Base-by-base conservation (phyloP, 2,329 filamentous ascomycete species). In the Metarhizium album region DNA sequence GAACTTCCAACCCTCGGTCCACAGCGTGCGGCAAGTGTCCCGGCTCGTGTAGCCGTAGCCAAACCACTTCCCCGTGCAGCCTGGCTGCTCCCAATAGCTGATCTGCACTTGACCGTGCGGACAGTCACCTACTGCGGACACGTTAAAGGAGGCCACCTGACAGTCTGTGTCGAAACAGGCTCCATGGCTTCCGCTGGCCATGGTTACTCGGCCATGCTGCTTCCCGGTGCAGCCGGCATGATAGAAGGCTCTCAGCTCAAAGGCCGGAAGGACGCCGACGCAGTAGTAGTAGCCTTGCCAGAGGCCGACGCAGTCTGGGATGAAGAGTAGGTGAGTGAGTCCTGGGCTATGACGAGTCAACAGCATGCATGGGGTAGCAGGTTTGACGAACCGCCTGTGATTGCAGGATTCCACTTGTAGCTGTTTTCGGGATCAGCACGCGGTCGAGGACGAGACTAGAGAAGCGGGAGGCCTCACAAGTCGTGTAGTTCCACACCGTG, bases 1-100 rank as follows among this genome's bases (percentile, higher is more conserved):
- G 20, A 45, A 49, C 20, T 35, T 45, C 47, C 47, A 49, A n/a
- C 47, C 47, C 16, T 49, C 47, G 22, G 38, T 22, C 47, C 40
- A 45, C 20, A 49, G 4, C 11, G 11, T 16, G 5, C 24, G 23
- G 24, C 31, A 49, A 0, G n/a, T 43, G 37, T n/a, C 22, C 45
- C 47, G 45, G 42, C 47, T 49, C 13, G 47, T 45, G 40, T 49
- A 49, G 24, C 29, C 40, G 35, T 49, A 45, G 14, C 47, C 47
- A 14, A 31, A 49, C 47, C 47, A 49, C 24, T 49, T 43, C 3
- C 47, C 40, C 5, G 23, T 11, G 20, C 47, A 49, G 27, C 47
- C 47, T 13, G 47, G 38, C 40, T 49, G 24, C 22, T 45, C 20
- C 47, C 47, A 43, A n/a, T 49, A 49, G n/a, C 47, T 49, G 13